A percentile compares a stretch with the other conserved stretches of the same genome.
phyloP scores from a whole-genome alignment of 768 basidiomycete species.

The Psilocybe cubensis region DNA sequence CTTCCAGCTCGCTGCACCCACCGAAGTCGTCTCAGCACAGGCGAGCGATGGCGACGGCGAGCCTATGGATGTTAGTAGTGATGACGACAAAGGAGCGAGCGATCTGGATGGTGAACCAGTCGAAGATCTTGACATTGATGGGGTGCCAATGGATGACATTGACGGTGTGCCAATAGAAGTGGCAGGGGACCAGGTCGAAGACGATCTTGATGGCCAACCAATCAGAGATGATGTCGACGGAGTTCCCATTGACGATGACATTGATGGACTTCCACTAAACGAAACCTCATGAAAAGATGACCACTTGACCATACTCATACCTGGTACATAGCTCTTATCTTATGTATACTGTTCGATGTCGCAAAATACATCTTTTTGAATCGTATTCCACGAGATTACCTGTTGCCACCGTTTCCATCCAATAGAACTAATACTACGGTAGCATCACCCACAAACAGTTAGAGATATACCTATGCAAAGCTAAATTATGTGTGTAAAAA shows the following conservation, averaged over 20 bases:
- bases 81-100: slow-evolving; percentile 40
- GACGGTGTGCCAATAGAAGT: slow-evolving; percentile 42
- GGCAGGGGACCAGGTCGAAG: slow-evolving; percentile 39
- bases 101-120: slow-evolving; percentile 57
- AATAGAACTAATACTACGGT: slow-evolving; percentile 1
- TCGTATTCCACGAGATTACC: background rate
- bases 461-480: slow-evolving; percentile 18
- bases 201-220: slow-evolving; percentile 52
- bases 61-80: slow-evolving; percentile 38
- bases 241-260: slow-evolving; percentile 36
- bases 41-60: slow-evolving; percentile 40
- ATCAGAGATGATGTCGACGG: slow-evolving; percentile 32
- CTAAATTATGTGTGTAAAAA: slow-evolving; percentile 10
- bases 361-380: slow-evolving; percentile 32
- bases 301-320: background rate
- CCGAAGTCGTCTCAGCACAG: slow-evolving; percentile 26
- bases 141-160: slow-evolving; percentile 33
- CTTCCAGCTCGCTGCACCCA: slow-evolving; percentile 67
- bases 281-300: slow-evolving; percentile 7
- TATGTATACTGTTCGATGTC: slow-evolving; percentile 9
- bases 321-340: background rate
- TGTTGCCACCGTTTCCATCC: slow-evolving; percentile 6
- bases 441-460: slow-evolving; percentile 9
- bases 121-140: slow-evolving; percentile 33
- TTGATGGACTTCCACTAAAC: slow-evolving; percentile 50